Evolutionary conservation across 148 eudicot species (phyloP).

Genomic region (Rhododendron ovatum): DNA sequence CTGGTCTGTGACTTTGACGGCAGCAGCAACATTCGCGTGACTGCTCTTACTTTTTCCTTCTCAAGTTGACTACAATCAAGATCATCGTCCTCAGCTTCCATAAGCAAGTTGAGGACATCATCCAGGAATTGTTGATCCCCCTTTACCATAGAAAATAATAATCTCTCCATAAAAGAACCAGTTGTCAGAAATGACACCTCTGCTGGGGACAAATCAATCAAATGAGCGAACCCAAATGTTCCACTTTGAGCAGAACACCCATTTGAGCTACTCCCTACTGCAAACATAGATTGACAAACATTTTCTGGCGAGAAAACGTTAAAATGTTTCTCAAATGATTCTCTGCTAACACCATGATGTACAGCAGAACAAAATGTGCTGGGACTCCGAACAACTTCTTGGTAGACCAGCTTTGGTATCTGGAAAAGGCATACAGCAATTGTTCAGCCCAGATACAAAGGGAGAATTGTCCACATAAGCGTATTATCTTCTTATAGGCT

Average conservation of each 20-base stretch:
- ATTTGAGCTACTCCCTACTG: slow-evolving; percentile 23
- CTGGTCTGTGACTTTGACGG: slow-evolving; percentile 58
- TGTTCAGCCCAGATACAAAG: neutral
- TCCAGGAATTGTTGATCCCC: slow-evolving; percentile 48
- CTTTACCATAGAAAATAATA: slow-evolving; percentile 63
- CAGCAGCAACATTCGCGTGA: slow-evolving; percentile 76
- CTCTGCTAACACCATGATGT: slow-evolving; percentile 48
- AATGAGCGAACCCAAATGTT: slow-evolving; percentile 73
- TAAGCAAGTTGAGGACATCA: slow-evolving; percentile 44
- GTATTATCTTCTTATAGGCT: neutral
- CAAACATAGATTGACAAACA: slow-evolving; percentile 49
- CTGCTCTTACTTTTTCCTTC: slow-evolving; percentile 76
- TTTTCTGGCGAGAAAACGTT: slow-evolving; percentile 67
- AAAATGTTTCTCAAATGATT: slow-evolving; percentile 55
- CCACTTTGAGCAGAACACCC: slow-evolving; percentile 39
- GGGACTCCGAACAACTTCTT: slow-evolving; percentile 44
- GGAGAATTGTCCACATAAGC: neutral
- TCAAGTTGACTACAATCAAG: slow-evolving; percentile 31
- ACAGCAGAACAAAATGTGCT: slow-evolving; percentile 35
- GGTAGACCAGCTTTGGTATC: slow-evolving; percentile 83
- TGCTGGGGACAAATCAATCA: slow-evolving; percentile 76
- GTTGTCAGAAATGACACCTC: slow-evolving; percentile 72
- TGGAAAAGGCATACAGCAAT: slow-evolving; percentile 26
- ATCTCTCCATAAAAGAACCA: slow-evolving; percentile 70
- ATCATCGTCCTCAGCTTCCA: slow-evolving; percentile 55